Evolutionary conservation across 2,329 filamentous ascomycete genomes (phyloP).

Genomic region (Colletotrichum melonis): DNA sequence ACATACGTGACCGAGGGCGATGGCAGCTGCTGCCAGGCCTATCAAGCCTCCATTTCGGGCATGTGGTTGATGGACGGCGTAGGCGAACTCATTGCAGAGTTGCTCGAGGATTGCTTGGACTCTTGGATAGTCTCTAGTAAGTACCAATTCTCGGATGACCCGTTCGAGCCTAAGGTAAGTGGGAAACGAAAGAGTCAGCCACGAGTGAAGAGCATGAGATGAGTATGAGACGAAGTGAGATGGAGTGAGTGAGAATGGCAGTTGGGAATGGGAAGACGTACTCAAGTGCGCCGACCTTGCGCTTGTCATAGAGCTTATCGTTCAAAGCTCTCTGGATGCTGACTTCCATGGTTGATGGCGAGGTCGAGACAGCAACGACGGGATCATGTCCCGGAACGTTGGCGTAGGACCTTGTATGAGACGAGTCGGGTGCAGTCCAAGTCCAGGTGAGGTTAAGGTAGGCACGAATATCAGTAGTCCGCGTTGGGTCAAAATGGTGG

Average conservation of each 20-base stretch:
- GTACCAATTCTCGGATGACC: constrained; percentile 86
- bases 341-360: constrained; percentile 75
- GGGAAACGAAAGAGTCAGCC: constrained; percentile 3
- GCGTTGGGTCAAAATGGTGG: constrained; percentile 6
- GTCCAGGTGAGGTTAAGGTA: background rate
- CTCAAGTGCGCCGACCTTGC: constrained; percentile 97
- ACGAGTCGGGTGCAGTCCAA: background rate
- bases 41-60: constrained; percentile 96
- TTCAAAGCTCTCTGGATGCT: constrained; percentile 91
- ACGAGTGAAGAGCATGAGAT: background rate
- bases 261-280: constrained; percentile 60
- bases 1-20: constrained; percentile 89
- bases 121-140: constrained; percentile 79
- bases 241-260: background rate
- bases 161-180: constrained; percentile 79
- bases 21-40: constrained; percentile 92
- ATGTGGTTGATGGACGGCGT: constrained; percentile 96
- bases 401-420: background rate
- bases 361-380: constrained; percentile 6
- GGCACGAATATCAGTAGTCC: background rate
- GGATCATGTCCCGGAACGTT: constrained; percentile 12
- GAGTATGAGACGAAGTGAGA: background rate
- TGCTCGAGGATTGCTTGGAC: constrained; percentile 93
- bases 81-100: constrained; percentile 97
- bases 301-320: constrained; percentile 98